Percentiles rank a stretch among this genome's conserved stretches.
phyloP scores from a whole-genome alignment of 192 early-diverging fungal genomes.

The Rhizoclosmatium globosum region DNA sequence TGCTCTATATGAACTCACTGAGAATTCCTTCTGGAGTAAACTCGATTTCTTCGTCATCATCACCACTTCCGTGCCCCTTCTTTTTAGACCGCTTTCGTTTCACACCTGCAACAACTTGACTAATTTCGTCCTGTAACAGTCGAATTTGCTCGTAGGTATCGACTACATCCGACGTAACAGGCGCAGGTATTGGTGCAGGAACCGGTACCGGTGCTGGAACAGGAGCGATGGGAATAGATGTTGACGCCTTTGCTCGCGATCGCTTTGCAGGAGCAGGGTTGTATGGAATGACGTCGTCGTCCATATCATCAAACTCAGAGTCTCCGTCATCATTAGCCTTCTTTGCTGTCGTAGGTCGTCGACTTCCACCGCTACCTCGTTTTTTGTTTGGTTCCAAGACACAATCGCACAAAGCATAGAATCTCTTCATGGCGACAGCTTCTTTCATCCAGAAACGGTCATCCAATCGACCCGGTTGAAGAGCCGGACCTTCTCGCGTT shows the following conservation, averaged over 20 bases:
- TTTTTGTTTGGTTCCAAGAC: conserved; percentile 44
- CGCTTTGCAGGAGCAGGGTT: conserved; percentile 6
- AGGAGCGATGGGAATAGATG: background rate
- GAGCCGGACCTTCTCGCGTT: conserved; percentile 29
- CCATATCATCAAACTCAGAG: conserved; percentile 26
- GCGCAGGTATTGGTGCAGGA: background rate
- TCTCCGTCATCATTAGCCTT: conserved; percentile 13
- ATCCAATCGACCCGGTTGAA: conserved; percentile 50
- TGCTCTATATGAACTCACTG: background rate
- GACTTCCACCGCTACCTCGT: conserved; percentile 30
- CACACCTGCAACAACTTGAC: conserved; percentile 24
- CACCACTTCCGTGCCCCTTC: conserved; percentile 12
- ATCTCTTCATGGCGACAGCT: conserved; percentile 52
- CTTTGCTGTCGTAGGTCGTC: conserved; percentile 19
- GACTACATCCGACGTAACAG: conserved; percentile 8
- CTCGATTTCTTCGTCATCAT: conserved; percentile 39
- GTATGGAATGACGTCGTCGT: conserved; percentile 16
- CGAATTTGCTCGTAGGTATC: conserved; percentile 30
- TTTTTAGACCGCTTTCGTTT: conserved; percentile 33
- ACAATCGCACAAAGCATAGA: conserved; percentile 53
- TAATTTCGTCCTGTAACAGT: conserved; percentile 23
- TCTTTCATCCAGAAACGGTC: conserved; percentile 65
- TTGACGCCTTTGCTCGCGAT: background rate
- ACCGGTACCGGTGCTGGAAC: background rate
- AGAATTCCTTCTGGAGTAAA: background rate